Percentiles rank a stretch among this genome's conserved stretches.
phyloP scores from a whole-genome alignment of 2,329 filamentous ascomycete genomes.

The Pestalotiopsis sp. region DNA sequence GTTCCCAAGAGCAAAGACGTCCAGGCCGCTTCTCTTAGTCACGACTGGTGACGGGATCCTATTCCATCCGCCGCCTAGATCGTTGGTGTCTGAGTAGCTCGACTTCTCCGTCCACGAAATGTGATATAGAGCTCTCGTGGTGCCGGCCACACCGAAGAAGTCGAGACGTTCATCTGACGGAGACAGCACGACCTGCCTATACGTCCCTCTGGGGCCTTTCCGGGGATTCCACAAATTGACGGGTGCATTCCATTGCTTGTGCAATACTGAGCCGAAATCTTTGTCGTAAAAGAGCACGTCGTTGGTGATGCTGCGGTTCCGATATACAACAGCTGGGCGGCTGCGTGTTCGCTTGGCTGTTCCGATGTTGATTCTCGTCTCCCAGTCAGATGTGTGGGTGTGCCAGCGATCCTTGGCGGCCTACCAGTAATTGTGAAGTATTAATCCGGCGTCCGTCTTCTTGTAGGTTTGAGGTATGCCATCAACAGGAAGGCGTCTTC shows the following conservation, averaged over 20 bases:
- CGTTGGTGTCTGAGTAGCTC: not conserved
- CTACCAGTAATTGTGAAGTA: not conserved
- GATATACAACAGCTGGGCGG: not conserved
- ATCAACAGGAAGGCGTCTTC: not conserved
- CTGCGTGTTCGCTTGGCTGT: not conserved
- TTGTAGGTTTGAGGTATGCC: no score
- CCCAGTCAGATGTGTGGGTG: not conserved
- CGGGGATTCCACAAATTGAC: not conserved
- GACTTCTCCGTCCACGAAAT: not conserved
- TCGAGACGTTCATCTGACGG: not conserved
- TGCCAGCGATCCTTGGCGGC: not conserved
- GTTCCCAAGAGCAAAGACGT: not conserved
- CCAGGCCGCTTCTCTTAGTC: not conserved
- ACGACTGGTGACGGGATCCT: not conserved
- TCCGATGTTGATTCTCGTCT: not conserved
- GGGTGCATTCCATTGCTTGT: not conserved
- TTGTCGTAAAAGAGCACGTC: not conserved
- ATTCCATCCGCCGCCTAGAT: not conserved
- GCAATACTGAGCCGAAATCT: not conserved
- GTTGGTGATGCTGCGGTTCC: not conserved
- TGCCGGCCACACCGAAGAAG: not conserved
- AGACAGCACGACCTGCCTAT: not conserved
- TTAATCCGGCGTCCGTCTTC: not conserved
- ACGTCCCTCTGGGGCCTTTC: not conserved
- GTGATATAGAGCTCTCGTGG: not conserved